Base-by-base conservation (phyloP, 2,329 filamentous ascomycete genomes). In the Neocucurbitaria cava region DNA sequence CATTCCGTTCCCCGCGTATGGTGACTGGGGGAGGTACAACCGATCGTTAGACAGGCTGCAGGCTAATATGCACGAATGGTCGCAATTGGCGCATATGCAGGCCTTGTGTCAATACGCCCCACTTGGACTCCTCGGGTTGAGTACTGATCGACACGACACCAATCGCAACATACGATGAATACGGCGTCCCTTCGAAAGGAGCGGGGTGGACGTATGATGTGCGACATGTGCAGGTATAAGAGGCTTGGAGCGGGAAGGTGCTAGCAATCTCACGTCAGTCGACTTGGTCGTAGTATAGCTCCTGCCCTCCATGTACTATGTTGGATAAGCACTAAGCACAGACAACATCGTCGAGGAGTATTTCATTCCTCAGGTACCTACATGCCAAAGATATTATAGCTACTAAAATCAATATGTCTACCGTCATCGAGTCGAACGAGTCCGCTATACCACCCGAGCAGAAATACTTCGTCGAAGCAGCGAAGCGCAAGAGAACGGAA, bases 391-490 rank as follows among this genome's bases (percentile, higher is more conserved):
- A 38, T 4, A n/a, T 18, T 4, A n/a, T 4, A 21, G 31, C 23
- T 20, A 45, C 21, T 20, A 36, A 31, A n/a, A 41, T 21, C 43
- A 21, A 13, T 11, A 45, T 46, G 42, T n/a, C 51, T 17, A 24
- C 24, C 6, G 41, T 55, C 5, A 51, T 52, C 38, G 45, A 58
- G 28, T 51, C 56, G 5, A 55, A 55, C 23, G 48, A 49, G 30
- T 18, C 52, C 5, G 40, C 48, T 9, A 41, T 57, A 7, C 47
- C 53, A n/a, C 24, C 51, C 7, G 59, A 54, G 46, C 56, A 62
- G 23, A 59, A 56, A 38, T 62, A 59, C 47, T 40, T 52, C 17
- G 31, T 51, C 1, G 59, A 62, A 40, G 57, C 57, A 46, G 57
- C 52, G 5, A 63, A 63, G 50, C 60, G 60, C 35, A 49, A 44